Base-by-base conservation (phyloP, 2,329 filamentous ascomycete species). In the Talaromyces funiculosus region DNA sequence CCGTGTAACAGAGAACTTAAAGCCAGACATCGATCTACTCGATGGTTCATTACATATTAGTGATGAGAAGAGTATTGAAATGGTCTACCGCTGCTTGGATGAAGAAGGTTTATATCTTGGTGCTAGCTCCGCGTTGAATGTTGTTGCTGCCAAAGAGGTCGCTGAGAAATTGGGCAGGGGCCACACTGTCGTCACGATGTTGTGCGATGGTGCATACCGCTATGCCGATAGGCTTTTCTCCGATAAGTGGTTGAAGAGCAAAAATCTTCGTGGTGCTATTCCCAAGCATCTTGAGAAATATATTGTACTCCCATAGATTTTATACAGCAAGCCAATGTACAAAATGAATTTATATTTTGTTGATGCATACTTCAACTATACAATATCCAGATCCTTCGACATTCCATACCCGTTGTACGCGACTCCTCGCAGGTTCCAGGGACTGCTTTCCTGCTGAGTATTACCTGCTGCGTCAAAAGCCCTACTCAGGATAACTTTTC, bases 171-270 rank as follows among this genome's bases (percentile, higher is more conserved):
- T 99, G 63, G 94, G 94, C 33, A 88, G 86, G 67, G 92, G 93
- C 9, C 85, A 93, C 74, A 97, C 90, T 0, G 89, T 99, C 24
- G 94, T 97, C 51, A 99, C 94, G 1, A 84, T 97, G 61, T 83
- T 99, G 47, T 96, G 91, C 71, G 94, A 99, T 73, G 94, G 94
- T 62, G 94, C 94, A n/a, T 97, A 99, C 73, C 81, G 94, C 70
- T 99, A 99, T 74, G 94, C 94, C 4, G 94, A 99, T 65, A 83
- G 94, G 37, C 75, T 99, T 64, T 99, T 99, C 78, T 96, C 90
- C 49, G 86, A 85, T 74, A 92, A 89, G 75, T 99, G 94, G 94
- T 78, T 99, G 67, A 82, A 86, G 73, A 85, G 87, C 70, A 99
- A 97, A 86, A 89, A 89, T 61, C 79, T 99, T 65, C 75, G 94